Evolutionary conservation across 176 grass and related monocot genomes (phyloP).

Genomic region (Tillandsia fasciculata): DNA sequence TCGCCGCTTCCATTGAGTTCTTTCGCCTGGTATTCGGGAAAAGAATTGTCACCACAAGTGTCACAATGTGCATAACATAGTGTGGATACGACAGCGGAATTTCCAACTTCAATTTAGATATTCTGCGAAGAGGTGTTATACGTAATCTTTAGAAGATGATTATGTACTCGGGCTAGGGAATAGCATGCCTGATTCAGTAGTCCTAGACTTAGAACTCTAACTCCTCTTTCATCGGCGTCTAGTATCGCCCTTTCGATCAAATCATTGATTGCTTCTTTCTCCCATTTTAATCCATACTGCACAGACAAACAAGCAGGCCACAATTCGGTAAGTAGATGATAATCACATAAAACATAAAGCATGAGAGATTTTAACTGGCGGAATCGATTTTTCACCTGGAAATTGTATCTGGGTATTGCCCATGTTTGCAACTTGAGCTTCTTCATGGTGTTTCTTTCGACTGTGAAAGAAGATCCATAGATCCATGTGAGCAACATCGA

Average conservation of each 20-base stretch:
- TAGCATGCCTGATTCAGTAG: slow-evolving; percentile 64
- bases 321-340: too few species aligned
- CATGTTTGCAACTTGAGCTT: slow-evolving; percentile 79
- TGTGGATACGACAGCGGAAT: too few species aligned
- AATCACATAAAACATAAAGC: not conserved
- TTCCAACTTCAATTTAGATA: too few species aligned
- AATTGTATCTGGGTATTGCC: slow-evolving; percentile 84
- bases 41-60: not conserved
- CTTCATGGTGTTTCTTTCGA: slow-evolving; percentile 60
- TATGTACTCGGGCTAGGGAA: too few species aligned
- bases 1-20: slow-evolving; percentile 59
- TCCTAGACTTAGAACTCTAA: slow-evolving; percentile 71
- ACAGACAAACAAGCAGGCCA: not conserved
- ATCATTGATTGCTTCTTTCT: slow-evolving; percentile 61
- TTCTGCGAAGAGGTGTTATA: too few species aligned
- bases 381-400: slow-evolving; percentile 40
- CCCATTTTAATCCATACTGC: slow-evolving; percentile 56
- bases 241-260: slow-evolving; percentile 69
- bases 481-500: slow-evolving; percentile 53
- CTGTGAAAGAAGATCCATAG: slow-evolving; percentile 54
- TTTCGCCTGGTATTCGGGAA: slow-evolving; percentile 35
- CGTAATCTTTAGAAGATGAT: too few species aligned
- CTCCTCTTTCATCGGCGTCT: slow-evolving; percentile 59
- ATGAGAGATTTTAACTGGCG: not conserved
- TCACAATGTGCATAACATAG: not conserved